These are phyloP conservation scores for Termitomyces sp. DNA, from an alignment of 768 basidiomycete genomes.

Conservation along the genomic window DNA sequence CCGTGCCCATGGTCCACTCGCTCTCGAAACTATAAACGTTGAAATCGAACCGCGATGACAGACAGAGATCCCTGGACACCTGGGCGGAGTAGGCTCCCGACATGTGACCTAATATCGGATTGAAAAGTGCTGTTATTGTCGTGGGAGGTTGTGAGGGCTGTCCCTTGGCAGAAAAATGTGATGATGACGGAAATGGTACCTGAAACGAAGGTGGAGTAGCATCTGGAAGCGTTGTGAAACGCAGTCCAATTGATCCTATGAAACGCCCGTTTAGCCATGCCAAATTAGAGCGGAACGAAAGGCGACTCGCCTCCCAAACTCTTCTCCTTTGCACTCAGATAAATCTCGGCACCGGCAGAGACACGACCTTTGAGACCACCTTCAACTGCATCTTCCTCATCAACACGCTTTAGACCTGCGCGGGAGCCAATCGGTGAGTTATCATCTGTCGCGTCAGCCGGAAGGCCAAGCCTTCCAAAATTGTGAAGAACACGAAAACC, in stretches of 20 bases:
- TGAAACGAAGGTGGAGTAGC: slow-evolving; percentile 64
- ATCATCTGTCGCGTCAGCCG: slow-evolving; percentile 29
- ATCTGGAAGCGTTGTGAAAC: slow-evolving; percentile 92
- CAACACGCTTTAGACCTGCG: slow-evolving; percentile 69
- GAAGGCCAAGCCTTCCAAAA: slow-evolving; percentile 66
- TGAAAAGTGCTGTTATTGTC: slow-evolving; percentile 90
- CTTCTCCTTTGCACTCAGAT: slow-evolving; percentile 88
- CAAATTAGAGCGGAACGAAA: not conserved
- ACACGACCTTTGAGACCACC: slow-evolving; percentile 88
- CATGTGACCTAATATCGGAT: slow-evolving; percentile 94
- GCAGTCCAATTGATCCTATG: slow-evolving; percentile 84
- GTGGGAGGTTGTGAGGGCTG: slow-evolving; percentile 77
- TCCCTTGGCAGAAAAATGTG: slow-evolving; percentile 28
- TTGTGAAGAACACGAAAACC: slow-evolving; percentile 87
- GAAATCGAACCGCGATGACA: slow-evolving; percentile 91
- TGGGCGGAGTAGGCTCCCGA: slow-evolving; percentile 89
- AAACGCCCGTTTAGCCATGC: not conserved
- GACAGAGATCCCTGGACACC: slow-evolving; percentile 76
- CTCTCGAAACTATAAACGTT: slow-evolving; percentile 97
- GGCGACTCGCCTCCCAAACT: slow-evolving; percentile 80
- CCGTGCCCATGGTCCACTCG: slow-evolving; percentile 92
- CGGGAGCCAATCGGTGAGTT: slow-evolving; percentile 16
- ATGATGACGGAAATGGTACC: slow-evolving; percentile 31
- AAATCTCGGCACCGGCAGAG: slow-evolving; percentile 89
- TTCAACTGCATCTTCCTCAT: slow-evolving; percentile 91